Evolutionary conservation across 768 basidiomycete species (phyloP), one percentile per base, ranked within the genome.

Genomic region (Suillus lakei): DNA sequence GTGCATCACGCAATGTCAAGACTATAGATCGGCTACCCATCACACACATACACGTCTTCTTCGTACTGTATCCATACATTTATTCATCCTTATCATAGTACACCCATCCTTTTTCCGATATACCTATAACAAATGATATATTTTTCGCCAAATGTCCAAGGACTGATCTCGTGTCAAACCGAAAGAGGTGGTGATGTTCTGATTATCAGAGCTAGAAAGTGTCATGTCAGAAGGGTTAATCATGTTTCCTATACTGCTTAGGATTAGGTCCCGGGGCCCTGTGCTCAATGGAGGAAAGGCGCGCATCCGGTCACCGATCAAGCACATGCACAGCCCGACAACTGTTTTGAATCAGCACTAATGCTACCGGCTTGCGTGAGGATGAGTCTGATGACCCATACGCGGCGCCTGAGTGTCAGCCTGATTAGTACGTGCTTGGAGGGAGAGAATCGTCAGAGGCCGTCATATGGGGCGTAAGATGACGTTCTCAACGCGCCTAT

Each of bases 41-140:
- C 23, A 15, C 26, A 28, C 9, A 51, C 8, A 26, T 16, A 26
- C 26, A 50, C 6, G 28, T 51, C 7, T 51, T 41, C 36, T 1
- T 13, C 13, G 13, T 59, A 59, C 39, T 59, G 58, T 59, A 59
- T 59, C 38, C 58, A 59, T 59, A 59, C 58, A 13, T 5, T 59
- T 59, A 59, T 59, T 51, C 41, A 43, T 43, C 30, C 58, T 41
- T 59, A 59, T 59, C 10, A 41, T 43, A 59, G 26, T 16, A 41
- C 18, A 41, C 18, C 10, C 39, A 7, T 30, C n/a, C 26, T 28
- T 53, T 41, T 59, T 6, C 39, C 16, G 15, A 59, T 43, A 30
- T 41, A 28, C 10, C 9, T 59, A 41, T 59, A 39, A 58, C 26
- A 28, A 59, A 59, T 41, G 58, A 41, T 41, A 41, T 39, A 58